Conservation (phyloP, 352 stramenopile species). For the Globisporangium nagaii region DNA sequence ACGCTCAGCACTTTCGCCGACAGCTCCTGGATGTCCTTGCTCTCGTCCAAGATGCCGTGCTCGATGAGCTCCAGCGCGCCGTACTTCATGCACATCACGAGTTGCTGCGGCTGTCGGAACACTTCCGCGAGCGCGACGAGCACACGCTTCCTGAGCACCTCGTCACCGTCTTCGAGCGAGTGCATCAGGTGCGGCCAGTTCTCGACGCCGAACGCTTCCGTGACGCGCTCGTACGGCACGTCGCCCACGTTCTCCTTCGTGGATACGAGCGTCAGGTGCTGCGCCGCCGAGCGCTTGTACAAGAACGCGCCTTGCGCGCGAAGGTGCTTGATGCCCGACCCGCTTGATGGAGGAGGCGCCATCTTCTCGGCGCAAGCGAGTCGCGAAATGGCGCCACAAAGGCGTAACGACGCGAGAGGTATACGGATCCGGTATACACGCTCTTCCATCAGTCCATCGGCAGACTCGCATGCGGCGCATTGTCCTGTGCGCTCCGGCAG, state of each 20-base stretch:
- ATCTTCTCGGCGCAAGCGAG: background rate
- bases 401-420: too few species aligned
- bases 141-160: conserved; percentile 39
- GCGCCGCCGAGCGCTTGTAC: conserved; percentile 52
- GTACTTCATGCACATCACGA: conserved; percentile 57
- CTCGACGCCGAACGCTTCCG: conserved; percentile 59
- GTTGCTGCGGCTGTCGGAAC: conserved; percentile 55
- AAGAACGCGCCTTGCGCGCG: conserved; percentile 47
- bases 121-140: conserved; percentile 39
- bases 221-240: conserved; percentile 51
- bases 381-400: background rate
- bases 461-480: background rate
- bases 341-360: background rate
- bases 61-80: conserved; percentile 55
- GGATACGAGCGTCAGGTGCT: conserved; percentile 56
- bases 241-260: conserved; percentile 47
- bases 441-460: background rate
- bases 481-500: background rate
- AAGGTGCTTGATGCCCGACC: conserved; percentile 43
- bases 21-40: conserved; percentile 46
- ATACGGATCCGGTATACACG: too few species aligned
- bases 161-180: conserved; percentile 47
- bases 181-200: conserved; percentile 70
- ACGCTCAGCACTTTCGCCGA: conserved; percentile 48
- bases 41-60: conserved; percentile 21